These are phyloP conservation scores for Phytophthora chlamydospora DNA, from an alignment of 352 stramenopile species.

Conservation along the genomic window DNA sequence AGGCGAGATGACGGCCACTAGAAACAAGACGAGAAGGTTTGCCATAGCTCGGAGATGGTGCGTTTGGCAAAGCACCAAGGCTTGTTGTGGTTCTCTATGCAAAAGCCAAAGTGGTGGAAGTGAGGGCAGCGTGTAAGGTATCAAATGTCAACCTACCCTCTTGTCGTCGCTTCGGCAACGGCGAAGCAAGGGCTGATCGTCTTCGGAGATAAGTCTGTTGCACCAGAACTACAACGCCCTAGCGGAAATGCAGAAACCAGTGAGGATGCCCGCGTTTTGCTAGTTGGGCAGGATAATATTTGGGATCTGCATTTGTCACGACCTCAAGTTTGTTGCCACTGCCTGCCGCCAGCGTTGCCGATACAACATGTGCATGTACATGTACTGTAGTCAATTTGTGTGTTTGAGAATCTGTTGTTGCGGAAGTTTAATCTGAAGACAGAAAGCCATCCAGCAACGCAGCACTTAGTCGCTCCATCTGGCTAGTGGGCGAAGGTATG, in stretches of 20 bases:
- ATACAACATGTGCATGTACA: too few relatives aligned
- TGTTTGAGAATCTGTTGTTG: too few relatives aligned
- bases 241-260: slow-evolving; percentile 1
- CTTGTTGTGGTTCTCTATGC: not conserved
- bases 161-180: not conserved
- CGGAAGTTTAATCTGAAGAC: too few relatives aligned
- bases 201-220: too few relatives aligned
- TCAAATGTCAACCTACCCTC: not conserved
- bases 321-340: not conserved
- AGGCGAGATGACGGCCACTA: slow-evolving; percentile 4
- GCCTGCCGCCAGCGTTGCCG: too few relatives aligned
- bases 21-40: not conserved
- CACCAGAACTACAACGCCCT: not conserved
- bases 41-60: too few relatives aligned
- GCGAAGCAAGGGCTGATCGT: not conserved
- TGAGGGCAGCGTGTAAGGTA: not conserved
- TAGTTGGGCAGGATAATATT: not conserved
- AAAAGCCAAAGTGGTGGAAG: not conserved
- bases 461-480: too few relatives aligned
- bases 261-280: slow-evolving; percentile 1
- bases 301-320: not conserved
- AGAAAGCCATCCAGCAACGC: too few relatives aligned
- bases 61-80: too few relatives aligned
- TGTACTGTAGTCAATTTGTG: too few relatives aligned
- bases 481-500: too few relatives aligned